A percentile compares a stretch with the other conserved stretches of the same genome.
Conservation (phyloP, 1,139 yeast genomes). For the Kurtzmaniella natalensis region DNA sequence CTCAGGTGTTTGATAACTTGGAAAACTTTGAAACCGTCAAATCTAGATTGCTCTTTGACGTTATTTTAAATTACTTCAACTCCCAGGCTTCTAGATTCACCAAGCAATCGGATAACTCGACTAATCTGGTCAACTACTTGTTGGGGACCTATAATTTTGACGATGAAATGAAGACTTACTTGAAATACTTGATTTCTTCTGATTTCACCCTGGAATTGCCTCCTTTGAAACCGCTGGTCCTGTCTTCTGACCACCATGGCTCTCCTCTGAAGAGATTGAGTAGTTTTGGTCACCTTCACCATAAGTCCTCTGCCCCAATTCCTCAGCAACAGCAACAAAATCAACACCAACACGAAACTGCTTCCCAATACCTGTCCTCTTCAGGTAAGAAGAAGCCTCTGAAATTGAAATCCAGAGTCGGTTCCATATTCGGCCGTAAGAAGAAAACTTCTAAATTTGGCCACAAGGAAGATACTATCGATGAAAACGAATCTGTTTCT, state of each 20-base stretch:
- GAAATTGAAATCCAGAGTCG: conserved; percentile 71
- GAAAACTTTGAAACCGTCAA: conserved; percentile 71
- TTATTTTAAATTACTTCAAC: conserved; percentile 67
- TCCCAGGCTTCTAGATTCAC: conserved; percentile 46
- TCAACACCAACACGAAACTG: conserved; percentile 2
- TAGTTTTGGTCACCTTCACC: conserved; percentile 5
- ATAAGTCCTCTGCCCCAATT: conserved; percentile 7
- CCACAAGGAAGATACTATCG: conserved; percentile 20
- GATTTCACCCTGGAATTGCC: conserved; percentile 15
- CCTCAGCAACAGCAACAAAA: conserved; percentile 3
- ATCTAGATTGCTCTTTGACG: conserved; percentile 62
- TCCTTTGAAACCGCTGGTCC: conserved; percentile 1
- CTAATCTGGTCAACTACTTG: conserved; percentile 61
- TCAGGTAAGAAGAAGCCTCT: conserved; percentile 21
- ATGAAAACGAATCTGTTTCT: conserved; percentile 30
- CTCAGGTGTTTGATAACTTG: conserved; percentile 70
- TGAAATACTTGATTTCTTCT: conserved; percentile 27
- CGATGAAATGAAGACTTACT: conserved; percentile 36
- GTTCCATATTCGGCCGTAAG: conserved; percentile 76
- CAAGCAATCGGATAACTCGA: conserved; percentile 50
- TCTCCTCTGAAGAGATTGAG: conserved; percentile 12
- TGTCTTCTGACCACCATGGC: conserved; percentile 2
- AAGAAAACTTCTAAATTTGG: conserved; percentile 28
- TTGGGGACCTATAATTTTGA: conserved; percentile 42
- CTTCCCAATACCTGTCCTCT: conserved; percentile 5